Percentiles rank a stretch among this genome's conserved stretches.
phyloP scores from a whole-genome alignment of 768 basidiomycete species.

The Collybia nuda region DNA sequence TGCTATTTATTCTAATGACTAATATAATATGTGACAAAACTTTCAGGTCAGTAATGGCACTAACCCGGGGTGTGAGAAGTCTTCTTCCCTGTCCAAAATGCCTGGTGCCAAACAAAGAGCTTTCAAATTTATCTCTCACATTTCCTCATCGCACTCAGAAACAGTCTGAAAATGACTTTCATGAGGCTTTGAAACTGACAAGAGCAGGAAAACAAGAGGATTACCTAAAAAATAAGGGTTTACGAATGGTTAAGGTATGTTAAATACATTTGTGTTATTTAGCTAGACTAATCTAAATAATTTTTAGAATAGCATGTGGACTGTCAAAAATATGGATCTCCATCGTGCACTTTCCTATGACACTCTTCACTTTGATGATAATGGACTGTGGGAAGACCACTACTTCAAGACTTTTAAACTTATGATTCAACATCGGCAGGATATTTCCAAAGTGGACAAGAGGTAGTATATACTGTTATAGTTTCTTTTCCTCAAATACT shows the following conservation, averaged over 20 bases:
- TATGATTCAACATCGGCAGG: no score
- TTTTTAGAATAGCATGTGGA: constrained; percentile 39
- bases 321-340: constrained; percentile 28
- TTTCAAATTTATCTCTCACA: constrained; percentile 13
- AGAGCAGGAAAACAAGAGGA: constrained; percentile 24
- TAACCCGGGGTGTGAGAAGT: constrained; percentile 25
- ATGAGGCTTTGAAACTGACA: constrained; percentile 9
- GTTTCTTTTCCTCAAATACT: no score
- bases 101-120: constrained; percentile 24
- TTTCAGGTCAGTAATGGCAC: constrained; percentile 35
- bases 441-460: no score
- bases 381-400: no score
- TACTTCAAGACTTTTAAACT: no score
- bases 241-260: neutral
- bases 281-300: no score
- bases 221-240: constrained; percentile 17
- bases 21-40: neutral
- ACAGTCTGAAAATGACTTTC: neutral
- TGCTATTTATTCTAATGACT: neutral
- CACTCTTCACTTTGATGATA: no score
- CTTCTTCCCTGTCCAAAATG: constrained; percentile 33
- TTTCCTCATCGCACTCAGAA: constrained; percentile 13
- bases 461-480: no score
- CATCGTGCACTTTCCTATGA: constrained; percentile 34
- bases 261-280: no score